Percentiles rank a stretch among this genome's conserved stretches.
Evolutionary conservation across 768 basidiomycete species (phyloP).

Genomic region (Calocybe cyanea): DNA sequence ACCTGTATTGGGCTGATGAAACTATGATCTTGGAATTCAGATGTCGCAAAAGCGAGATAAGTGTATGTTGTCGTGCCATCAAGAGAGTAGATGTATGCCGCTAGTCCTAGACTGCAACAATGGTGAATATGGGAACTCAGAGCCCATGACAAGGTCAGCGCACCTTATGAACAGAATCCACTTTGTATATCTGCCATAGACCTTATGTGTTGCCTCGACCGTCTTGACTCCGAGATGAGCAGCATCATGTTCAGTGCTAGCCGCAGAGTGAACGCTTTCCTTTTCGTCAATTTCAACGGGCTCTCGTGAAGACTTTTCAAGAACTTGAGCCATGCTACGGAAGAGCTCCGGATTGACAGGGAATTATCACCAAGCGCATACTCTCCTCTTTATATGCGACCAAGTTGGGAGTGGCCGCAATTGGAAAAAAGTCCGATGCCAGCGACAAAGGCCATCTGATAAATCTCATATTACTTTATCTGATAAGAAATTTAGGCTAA

Average conservation of each 20-base stretch:
- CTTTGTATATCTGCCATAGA: conserved; percentile 50
- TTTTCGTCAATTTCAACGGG: conserved; percentile 4
- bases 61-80: conserved; percentile 66
- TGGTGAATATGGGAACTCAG: no score
- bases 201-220: conserved; percentile 48
- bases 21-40: conserved; percentile 49
- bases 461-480: conserved; percentile 18
- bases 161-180: conserved; percentile 63
- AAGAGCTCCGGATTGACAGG: conserved; percentile 1
- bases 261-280: neutral
- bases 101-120: conserved; percentile 56
- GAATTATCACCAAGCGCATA: neutral
- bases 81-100: conserved; percentile 75
- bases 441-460: conserved; percentile 17
- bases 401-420: neutral
- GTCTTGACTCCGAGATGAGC: conserved; percentile 41
- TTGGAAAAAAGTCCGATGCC: conserved; percentile 12
- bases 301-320: conserved; percentile 4
- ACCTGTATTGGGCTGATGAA: conserved; percentile 52
- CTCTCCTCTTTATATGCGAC: conserved; percentile 8
- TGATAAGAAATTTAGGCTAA: conserved; percentile 13
- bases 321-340: conserved; percentile 6
- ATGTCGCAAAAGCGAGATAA: conserved; percentile 58
- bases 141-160: conserved; percentile 9
- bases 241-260: conserved; percentile 14